Conservation (phyloP, 306 rosid genomes). For the Prunus salicina region DNA sequence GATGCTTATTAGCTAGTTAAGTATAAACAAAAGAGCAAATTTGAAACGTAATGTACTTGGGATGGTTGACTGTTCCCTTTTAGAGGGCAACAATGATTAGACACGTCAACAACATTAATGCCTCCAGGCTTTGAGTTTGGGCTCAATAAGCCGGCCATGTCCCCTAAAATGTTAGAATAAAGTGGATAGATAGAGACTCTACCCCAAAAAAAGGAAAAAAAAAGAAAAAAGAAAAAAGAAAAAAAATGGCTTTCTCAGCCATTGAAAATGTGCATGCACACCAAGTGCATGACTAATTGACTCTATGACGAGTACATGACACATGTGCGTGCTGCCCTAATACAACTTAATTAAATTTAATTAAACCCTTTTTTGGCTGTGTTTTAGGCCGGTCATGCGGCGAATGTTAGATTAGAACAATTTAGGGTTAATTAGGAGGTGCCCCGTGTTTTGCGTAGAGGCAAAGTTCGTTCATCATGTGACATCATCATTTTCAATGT, state of each 20-base stretch:
- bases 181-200: background rate
- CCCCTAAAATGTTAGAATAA: background rate
- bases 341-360: background rate
- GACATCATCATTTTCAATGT: background rate
- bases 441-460: background rate
- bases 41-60: background rate
- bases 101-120: slow-evolving; percentile 7
- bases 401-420: background rate
- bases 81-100: background rate
- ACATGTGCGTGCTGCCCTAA: background rate
- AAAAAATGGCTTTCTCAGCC: background rate
- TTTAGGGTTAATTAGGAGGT: background rate
- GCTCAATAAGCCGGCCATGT: slow-evolving; percentile 11
- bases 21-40: background rate
- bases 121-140: slow-evolving; percentile 6
- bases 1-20: background rate
- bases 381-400: background rate
- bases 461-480: background rate
- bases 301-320: background rate
- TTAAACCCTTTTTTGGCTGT: background rate
- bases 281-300: no score
- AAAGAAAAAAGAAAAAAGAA: no score
- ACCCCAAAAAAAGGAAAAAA: no score
- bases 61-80: background rate
- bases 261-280: background rate